Evolutionary conservation across 148 eudicot genomes (phyloP).

Genomic region (Persicaria tinctoria): DNA sequence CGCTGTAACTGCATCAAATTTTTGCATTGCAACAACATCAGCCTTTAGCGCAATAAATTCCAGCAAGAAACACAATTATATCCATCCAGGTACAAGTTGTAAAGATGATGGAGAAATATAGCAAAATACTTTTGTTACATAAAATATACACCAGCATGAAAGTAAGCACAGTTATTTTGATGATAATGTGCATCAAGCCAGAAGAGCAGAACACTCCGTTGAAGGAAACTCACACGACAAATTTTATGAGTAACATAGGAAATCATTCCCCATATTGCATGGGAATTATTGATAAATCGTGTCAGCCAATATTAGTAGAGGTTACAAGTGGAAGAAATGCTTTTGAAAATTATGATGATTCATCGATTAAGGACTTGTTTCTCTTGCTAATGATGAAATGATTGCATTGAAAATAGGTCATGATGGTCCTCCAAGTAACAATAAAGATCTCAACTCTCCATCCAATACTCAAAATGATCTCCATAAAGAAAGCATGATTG

Average conservation of each 20-base stretch:
- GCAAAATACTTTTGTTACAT: background rate
- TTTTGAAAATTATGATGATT: slow-evolving; percentile 13
- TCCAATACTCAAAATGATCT: background rate
- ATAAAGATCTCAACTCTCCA: slow-evolving; percentile 15
- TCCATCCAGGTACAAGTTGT: background rate
- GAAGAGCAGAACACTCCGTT: slow-evolving; percentile 4
- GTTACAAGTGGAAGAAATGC: slow-evolving; percentile 17
- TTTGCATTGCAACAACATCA: background rate
- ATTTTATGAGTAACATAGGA: slow-evolving; percentile 11
- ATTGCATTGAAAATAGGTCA: slow-evolving; percentile 19
- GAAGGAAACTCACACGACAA: slow-evolving; percentile 12
- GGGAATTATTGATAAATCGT: slow-evolving; percentile 21
- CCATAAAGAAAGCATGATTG: slow-evolving; percentile 6
- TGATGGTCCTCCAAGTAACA: slow-evolving; percentile 12
- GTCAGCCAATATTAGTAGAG: slow-evolving; percentile 19
- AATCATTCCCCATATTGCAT: slow-evolving; percentile 15
- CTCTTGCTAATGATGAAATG: slow-evolving; percentile 11
- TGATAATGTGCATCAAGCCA: slow-evolving; percentile 11
- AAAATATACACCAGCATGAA: background rate
- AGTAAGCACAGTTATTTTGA: background rate
- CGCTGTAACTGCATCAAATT: background rate
- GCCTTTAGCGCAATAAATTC: background rate
- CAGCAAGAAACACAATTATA: background rate
- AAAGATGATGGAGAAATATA: background rate
- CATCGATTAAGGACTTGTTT: background rate